Evolutionary conservation across 202 grass and related monocot genomes (phyloP), one percentile per base, ranked within the genome.

Genomic region (Carex arenaria): DNA sequence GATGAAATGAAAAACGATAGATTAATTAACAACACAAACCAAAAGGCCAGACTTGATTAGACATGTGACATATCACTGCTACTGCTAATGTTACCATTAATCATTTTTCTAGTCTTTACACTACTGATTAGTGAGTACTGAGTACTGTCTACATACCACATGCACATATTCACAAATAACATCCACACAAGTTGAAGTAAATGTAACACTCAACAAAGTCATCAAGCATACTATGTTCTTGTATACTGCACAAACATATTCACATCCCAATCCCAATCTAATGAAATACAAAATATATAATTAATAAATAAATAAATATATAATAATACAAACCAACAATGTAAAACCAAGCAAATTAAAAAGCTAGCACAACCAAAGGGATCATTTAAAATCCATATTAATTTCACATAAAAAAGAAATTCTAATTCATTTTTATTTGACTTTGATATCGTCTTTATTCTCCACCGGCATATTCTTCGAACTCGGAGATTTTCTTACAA

Each of bases 381-480:
- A 77, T 75, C 13, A 55, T 31, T 55, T 0, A 31, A 55, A 12
- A 55, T 31, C 22, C 22, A 75, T 3, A 30, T 72, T 15, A 53
- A 77, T 57, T 77, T 77, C 3, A 57, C 23, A 76, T 12, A 57
- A 57, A 57, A 15, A 57, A 15, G 12, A 55, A 34, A 43, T 43
- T 54, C 13, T 10, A 26, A 36, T 5, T 7, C 36, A 54, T 1
- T 54, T 30, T 72, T 78, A 87, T 45, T 87, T 84, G 38, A 80
- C 80, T 60, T 83, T 43, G 42, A 80, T 78, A 43, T 87, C 86
- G 62, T 87, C 80, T 74, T 87, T 84, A 7, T 49, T 64, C 26
- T 81, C 81, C 11, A 76, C 83, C 14, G 71, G 67, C 62, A 79
- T 84, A 56, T 82, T 84, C 80, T 87, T 87, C 4, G 81, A 84